Conservation (phyloP, 2,329 filamentous ascomycete species). For the Ascosphaera apis region DNA sequence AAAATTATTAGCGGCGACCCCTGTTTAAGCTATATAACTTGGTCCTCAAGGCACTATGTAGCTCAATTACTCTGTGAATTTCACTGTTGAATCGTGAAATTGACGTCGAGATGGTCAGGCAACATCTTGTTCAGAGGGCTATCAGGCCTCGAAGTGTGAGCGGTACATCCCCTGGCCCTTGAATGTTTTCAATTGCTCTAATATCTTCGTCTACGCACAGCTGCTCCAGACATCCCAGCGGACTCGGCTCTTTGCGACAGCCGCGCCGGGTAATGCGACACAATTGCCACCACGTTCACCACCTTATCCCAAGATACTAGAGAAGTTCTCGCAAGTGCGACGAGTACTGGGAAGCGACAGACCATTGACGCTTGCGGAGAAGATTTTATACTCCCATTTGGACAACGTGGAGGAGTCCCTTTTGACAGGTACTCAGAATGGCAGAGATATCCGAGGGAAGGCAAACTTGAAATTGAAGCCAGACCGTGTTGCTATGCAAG, state of each 20-base stretch:
- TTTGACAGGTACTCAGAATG: conserved; percentile 60
- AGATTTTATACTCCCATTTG: conserved; percentile 93
- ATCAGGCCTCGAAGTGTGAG: neutral
- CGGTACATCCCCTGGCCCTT: neutral
- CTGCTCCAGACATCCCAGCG: neutral
- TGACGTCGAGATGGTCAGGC: neutral
- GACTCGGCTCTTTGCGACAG: neutral
- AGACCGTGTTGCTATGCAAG: conserved; percentile 96
- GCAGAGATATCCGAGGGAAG: conserved; percentile 57
- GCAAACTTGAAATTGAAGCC: conserved; percentile 94
- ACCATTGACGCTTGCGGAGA: conserved; percentile 72
- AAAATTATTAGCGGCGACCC: neutral
- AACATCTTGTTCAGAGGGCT: neutral
- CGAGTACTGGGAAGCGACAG: conserved; percentile 42
- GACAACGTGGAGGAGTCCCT: conserved; percentile 76
- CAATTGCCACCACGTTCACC: conserved; percentile 32
- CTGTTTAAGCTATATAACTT: neutral
- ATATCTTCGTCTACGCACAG: neutral
- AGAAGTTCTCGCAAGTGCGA: conserved; percentile 52
- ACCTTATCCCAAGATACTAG: conserved; percentile 62
- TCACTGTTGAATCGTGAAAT: neutral
- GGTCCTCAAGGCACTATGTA: neutral
- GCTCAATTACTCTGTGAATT: neutral
- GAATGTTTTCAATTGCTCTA: neutral
- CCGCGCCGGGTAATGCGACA: neutral